Conservation (phyloP, 2,329 filamentous ascomycete genomes). For the Aspergillus pseudoviridinutans region DNA sequence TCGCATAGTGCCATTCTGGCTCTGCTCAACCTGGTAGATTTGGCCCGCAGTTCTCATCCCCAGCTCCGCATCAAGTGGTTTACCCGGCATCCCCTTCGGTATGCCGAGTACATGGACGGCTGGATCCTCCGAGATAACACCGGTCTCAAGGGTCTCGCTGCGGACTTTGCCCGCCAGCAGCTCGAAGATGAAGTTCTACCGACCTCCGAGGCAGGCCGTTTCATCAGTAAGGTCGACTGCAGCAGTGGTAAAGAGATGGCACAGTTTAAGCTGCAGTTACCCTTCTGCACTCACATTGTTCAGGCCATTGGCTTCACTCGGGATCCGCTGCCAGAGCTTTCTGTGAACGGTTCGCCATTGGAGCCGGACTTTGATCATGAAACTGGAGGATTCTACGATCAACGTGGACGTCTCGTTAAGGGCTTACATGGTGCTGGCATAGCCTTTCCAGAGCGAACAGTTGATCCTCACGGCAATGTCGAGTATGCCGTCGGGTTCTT, state of each 20-base stretch:
- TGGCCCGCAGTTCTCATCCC: constrained; percentile 51
- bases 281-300: constrained; percentile 50
- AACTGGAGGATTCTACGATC: constrained; percentile 48
- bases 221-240: constrained; percentile 48
- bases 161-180: constrained; percentile 56
- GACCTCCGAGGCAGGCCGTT: constrained; percentile 43
- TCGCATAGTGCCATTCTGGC: constrained; percentile 62
- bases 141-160: constrained; percentile 59
- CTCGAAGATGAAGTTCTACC: constrained; percentile 52
- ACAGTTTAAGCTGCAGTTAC: constrained; percentile 46
- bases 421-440: constrained; percentile 61
- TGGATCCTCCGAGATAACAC: constrained; percentile 65
- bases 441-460: constrained; percentile 59
- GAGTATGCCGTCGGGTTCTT: constrained; percentile 61
- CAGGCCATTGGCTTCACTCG: constrained; percentile 58
- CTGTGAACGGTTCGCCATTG: constrained; percentile 27
- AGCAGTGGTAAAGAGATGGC: constrained; percentile 41
- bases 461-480: constrained; percentile 58
- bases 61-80: constrained; percentile 59
- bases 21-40: constrained; percentile 56
- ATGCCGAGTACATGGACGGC: constrained; percentile 59
- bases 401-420: constrained; percentile 40
- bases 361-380: constrained; percentile 28
- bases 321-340: constrained; percentile 49
- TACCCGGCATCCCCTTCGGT: constrained; percentile 56